phyloP scores from a whole-genome alignment of 2,329 filamentous ascomycete genomes.

The Claviceps spartinae region DNA sequence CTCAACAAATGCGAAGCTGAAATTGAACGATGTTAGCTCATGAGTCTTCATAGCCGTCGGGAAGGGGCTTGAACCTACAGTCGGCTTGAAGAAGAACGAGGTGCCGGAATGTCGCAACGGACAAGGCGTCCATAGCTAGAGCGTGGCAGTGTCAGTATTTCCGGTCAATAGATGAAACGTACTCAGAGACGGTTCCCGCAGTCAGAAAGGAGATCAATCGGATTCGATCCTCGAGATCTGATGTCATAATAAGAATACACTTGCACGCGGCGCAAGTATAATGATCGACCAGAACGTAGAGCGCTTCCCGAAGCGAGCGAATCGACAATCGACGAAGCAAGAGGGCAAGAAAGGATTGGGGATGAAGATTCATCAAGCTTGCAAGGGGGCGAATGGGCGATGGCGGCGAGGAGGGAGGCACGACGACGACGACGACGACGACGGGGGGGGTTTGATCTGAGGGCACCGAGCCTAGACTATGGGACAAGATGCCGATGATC shows the following conservation, averaged over 20 bases:
- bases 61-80: constrained; percentile 53
- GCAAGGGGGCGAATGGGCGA: constrained; percentile 1
- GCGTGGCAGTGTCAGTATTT: constrained; percentile 19
- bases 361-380: constrained; percentile 1
- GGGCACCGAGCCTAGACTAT: constrained; percentile 11
- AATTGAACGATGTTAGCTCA: constrained; percentile 1
- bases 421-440: constrained; percentile 11
- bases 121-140: constrained; percentile 89
- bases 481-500: constrained; percentile 13
- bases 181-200: background rate
- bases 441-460: constrained; percentile 1
- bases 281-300: constrained; percentile 13
- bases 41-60: background rate
- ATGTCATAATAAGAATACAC: constrained; percentile 6
- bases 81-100: constrained; percentile 82
- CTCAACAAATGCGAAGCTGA: constrained; percentile 91
- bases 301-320: constrained; percentile 14
- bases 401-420: constrained; percentile 10
- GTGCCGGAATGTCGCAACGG: constrained; percentile 94
- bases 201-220: background rate
- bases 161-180: constrained; percentile 1
- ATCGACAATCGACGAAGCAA: constrained; percentile 14
- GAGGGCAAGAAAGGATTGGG: constrained; percentile 9
- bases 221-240: constrained; percentile 4
- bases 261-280: constrained; percentile 11